Base-by-base conservation (phyloP, 129 eudicot genomes). In the Tanacetum coccineum region DNA sequence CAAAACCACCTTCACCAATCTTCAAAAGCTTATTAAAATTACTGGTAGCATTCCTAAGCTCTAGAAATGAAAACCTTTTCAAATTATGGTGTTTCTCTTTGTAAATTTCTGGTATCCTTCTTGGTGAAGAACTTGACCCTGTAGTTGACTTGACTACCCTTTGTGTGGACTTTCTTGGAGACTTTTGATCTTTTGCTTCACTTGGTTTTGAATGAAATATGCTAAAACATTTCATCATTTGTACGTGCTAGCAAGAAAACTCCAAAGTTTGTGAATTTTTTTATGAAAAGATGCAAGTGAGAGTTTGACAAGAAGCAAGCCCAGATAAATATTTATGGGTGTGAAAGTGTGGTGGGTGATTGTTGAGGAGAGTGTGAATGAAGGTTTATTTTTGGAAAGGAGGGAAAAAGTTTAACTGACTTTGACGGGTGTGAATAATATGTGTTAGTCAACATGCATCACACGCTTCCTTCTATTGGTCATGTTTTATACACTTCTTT, bases 1-100 rank as follows among this genome's bases (percentile, higher is more conserved):
- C 97, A 75, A 87, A 90, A 3, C 97, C 97, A 60, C 97, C 97
- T 79, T 90, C 86, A 0, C 97, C 97, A 45, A 90, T 80, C 81
- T 80, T 90, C 13, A 90, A 70, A 81, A 90, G 74, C 80, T 80
- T 84, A 36, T 79, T 84, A 82, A 90, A 90, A 71, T 77, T 76
- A 53, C 75, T 84, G 2, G 97, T 90, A 0, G 97, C 97, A 36
- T 78, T 81, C 46, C 59, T 67, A 17, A 90, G 89, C 79, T 90
- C 95, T 25, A 80, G 47, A 19, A 75, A 81, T 67, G 89, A 63
- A 63, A 90, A 90, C 14, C 54, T 86, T 75, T 79, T 87, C 85
- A 90, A 63, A 19, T 80, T 79, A 18, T 68, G 84, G 59, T 84
- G 77, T 58, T 64, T 90, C 28, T 82, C 86, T 75, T 60, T 73